phyloP scores from a whole-genome alignment of 352 stramenopile species.

The Globisporangium barbulae region DNA sequence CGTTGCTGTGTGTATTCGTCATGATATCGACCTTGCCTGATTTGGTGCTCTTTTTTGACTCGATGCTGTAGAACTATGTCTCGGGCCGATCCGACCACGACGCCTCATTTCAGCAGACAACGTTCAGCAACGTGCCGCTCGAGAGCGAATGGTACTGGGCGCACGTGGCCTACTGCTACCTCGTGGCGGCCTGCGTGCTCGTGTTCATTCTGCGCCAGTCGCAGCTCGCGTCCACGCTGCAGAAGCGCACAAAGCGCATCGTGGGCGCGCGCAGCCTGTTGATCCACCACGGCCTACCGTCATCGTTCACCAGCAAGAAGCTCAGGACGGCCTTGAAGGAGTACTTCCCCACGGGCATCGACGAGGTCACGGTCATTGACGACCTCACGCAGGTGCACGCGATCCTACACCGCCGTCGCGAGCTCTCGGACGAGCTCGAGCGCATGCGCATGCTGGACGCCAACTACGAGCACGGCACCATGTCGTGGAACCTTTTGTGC shows the following conservation, averaged over 20 bases:
- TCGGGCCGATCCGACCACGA: constrained; percentile 38
- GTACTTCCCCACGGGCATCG: constrained; percentile 39
- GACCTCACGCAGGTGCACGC: constrained; percentile 60
- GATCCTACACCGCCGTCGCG: constrained; percentile 43
- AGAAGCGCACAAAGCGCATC: constrained; percentile 56
- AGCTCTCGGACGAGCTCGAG: constrained; percentile 48
- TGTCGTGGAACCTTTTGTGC: constrained; percentile 69
- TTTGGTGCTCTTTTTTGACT: not conserved
- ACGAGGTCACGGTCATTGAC: constrained; percentile 63
- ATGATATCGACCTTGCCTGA: not conserved
- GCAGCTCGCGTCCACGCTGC: constrained; percentile 40
- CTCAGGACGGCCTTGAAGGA: constrained; percentile 36
- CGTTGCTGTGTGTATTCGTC: constrained; percentile 9
- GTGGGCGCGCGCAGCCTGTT: constrained; percentile 68
- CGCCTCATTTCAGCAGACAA: constrained; percentile 70
- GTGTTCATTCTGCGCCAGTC: constrained; percentile 46
- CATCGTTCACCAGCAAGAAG: constrained; percentile 42
- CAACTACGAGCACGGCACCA: constrained; percentile 42
- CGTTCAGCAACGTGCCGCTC: constrained; percentile 80
- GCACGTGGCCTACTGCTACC: constrained; percentile 75
- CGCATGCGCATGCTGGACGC: constrained; percentile 53
- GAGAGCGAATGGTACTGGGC: constrained; percentile 77
- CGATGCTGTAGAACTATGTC: constrained; percentile 63
- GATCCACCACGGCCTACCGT: constrained; percentile 57
- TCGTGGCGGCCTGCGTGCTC: constrained; percentile 53